Conservation (phyloP, 805 yeast genomes). For the Sugiyamaella floridensis region DNA sequence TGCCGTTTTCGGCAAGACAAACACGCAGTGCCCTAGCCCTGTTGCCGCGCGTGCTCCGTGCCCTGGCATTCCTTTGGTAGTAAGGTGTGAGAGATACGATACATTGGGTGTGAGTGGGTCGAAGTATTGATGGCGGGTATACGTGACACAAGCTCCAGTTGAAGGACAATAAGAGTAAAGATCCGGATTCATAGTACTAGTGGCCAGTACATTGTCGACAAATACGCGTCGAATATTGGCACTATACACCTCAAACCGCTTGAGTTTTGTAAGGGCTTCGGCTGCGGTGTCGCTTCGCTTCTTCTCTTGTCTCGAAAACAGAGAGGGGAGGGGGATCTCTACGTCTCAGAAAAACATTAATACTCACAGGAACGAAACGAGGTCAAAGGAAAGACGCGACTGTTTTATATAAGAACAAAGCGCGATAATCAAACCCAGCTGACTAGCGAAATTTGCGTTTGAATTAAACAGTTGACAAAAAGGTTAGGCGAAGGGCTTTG, state of each 20-base stretch:
- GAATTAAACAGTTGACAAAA: neutral
- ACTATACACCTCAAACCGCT: too few relatives aligned
- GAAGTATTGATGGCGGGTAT: neutral
- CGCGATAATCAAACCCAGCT: slow-evolving; percentile 1
- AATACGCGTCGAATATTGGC: too few relatives aligned
- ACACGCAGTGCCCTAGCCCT: neutral
- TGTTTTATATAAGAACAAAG: neutral
- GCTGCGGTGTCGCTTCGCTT: neutral
- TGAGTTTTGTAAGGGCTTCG: too few relatives aligned
- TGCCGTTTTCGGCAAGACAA: neutral
- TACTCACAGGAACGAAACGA: neutral
- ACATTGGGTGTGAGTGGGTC: neutral
- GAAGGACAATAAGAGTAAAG: neutral
- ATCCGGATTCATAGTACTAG: too few relatives aligned
- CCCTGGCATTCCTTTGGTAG: neutral
- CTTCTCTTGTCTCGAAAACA: neutral
- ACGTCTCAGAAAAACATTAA: neutral
- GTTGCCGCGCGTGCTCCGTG: neutral
- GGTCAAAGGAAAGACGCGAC: neutral
- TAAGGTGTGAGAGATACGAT: neutral
- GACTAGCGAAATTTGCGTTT: neutral
- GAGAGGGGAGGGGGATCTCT: too few relatives aligned
- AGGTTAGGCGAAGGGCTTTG: neutral
- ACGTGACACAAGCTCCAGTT: neutral
- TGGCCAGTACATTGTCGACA: too few relatives aligned